phyloP scores from a whole-genome alignment of 2,329 filamentous ascomycete species.

The Beauveria sp. region DNA sequence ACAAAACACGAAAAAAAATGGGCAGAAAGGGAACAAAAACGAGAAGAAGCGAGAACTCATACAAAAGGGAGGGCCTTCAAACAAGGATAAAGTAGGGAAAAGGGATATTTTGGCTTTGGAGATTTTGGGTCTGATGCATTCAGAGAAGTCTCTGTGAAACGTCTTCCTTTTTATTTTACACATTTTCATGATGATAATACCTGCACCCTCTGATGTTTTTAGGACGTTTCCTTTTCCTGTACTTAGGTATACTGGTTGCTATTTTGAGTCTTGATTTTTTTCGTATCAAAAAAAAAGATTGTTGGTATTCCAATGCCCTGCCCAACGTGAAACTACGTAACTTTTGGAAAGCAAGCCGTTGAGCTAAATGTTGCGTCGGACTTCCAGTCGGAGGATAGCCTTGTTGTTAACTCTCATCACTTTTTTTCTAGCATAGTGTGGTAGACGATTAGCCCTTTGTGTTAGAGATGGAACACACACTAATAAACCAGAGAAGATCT shows the following conservation, averaged over 20 bases:
- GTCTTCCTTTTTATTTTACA: slow-evolving; percentile 7
- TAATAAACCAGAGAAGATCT: too few relatives aligned
- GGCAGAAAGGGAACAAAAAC: background rate
- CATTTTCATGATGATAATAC: slow-evolving; percentile 3
- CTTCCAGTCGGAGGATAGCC: too few relatives aligned
- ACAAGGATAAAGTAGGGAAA: background rate
- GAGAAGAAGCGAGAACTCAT: background rate
- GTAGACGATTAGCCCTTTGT: too few relatives aligned
- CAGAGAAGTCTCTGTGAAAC: background rate
- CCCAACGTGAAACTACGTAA: too few relatives aligned
- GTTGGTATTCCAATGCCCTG: background rate
- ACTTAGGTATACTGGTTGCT: slow-evolving; percentile 6
- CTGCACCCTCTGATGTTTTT: background rate
- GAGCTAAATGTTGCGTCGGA: too few relatives aligned
- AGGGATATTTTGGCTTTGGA: background rate
- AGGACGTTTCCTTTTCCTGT: background rate
- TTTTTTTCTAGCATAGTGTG: too few relatives aligned
- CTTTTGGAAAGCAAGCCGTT: background rate
- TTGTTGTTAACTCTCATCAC: too few relatives aligned
- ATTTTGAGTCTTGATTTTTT: slow-evolving; percentile 8
- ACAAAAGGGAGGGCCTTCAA: background rate
- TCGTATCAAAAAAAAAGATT: background rate
- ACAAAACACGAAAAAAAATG: background rate
- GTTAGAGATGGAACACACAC: too few relatives aligned
- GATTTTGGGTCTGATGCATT: slow-evolving; percentile 1